These are phyloP conservation scores for Pythium phragmitis DNA, from an alignment of 352 stramenopile genomes.

Conservation along the genomic window DNA sequence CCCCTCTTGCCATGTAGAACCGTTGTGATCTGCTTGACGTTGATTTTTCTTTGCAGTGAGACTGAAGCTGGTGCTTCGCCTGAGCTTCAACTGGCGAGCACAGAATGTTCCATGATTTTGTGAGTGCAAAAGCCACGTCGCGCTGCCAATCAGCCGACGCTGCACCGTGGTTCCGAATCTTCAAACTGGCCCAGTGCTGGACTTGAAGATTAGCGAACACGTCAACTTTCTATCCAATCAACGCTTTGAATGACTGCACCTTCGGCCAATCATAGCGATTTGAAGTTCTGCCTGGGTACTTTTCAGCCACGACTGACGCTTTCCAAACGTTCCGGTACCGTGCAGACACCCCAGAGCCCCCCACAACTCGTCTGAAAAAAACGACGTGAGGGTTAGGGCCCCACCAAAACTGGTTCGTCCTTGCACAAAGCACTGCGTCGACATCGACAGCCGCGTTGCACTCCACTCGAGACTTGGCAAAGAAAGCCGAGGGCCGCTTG, in stretches of 20 bases:
- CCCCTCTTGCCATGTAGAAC: background rate
- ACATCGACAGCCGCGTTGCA: constrained; percentile 12
- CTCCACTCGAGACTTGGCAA: constrained; percentile 4
- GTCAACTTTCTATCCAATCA: constrained; percentile 22
- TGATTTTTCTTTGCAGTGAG: too few species aligned
- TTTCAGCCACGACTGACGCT: too few species aligned
- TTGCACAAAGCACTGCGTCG: constrained; percentile 6
- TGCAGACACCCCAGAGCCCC: background rate
- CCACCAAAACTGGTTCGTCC: constrained; percentile 2
- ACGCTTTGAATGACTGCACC: background rate
- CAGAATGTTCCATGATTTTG: constrained; percentile 16
- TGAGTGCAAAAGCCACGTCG: constrained; percentile 21
- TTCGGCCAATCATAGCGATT: constrained; percentile 12
- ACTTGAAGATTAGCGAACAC: constrained; percentile 25
- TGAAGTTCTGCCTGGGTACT: constrained; percentile 22
- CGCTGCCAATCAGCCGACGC: background rate
- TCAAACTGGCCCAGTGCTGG: constrained; percentile 4
- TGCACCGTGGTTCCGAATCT: constrained; percentile 14
- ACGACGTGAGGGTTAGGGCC: constrained; percentile 29
- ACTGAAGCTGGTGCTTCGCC: background rate
- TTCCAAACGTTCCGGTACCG: too few species aligned
- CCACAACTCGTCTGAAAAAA: constrained; percentile 15
- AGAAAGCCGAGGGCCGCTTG: background rate
- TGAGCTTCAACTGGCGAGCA: constrained; percentile 6
- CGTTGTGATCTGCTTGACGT: too few species aligned